Percentiles rank a stretch among this genome's conserved stretches.
Conservation (phyloP, 1,284 basidiomycete species). For the Agaricales sp. region DNA sequence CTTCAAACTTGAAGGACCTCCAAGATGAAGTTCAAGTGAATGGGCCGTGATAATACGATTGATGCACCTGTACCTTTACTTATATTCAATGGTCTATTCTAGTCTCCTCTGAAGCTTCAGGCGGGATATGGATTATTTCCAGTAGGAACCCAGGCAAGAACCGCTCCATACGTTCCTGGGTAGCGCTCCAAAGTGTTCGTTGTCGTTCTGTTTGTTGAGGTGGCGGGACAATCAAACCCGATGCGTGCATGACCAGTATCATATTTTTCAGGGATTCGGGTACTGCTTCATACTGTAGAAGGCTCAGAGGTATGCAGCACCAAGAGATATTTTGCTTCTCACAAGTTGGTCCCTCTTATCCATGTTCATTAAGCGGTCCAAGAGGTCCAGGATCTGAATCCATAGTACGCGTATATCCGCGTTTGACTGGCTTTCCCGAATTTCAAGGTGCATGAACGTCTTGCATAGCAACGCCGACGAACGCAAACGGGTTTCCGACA, state of each 20-base stretch:
- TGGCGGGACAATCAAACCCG: constrained; percentile 72
- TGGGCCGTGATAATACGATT: neutral
- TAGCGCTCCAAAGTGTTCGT: constrained; percentile 73
- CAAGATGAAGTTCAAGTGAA: constrained; percentile 30
- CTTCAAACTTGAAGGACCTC: constrained; percentile 23
- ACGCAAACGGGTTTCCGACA: constrained; percentile 83
- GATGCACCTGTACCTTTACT: constrained; percentile 1
- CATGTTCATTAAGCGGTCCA: constrained; percentile 83
- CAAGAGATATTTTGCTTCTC: constrained; percentile 29
- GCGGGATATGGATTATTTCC: constrained; percentile 50
- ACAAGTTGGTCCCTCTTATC: constrained; percentile 84
- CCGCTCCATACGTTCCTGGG: constrained; percentile 75
- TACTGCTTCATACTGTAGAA: constrained; percentile 79
- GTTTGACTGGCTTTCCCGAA: constrained; percentile 57
- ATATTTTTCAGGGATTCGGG: constrained; percentile 97
- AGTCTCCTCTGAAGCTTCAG: constrained; percentile 9
- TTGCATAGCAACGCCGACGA: constrained; percentile 89
- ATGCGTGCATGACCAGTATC: constrained; percentile 91
- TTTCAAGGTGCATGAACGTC: constrained; percentile 88
- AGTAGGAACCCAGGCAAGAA: constrained; percentile 84
- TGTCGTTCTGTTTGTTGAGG: constrained; percentile 55
- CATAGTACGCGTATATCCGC: constrained; percentile 74
- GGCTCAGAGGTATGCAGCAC: constrained; percentile 10
- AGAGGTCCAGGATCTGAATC: constrained; percentile 85
- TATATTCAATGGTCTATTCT: constrained; percentile 1